Evolutionary conservation across 768 basidiomycete genomes (phyloP).

Genomic region (Daedaleopsis nitida): DNA sequence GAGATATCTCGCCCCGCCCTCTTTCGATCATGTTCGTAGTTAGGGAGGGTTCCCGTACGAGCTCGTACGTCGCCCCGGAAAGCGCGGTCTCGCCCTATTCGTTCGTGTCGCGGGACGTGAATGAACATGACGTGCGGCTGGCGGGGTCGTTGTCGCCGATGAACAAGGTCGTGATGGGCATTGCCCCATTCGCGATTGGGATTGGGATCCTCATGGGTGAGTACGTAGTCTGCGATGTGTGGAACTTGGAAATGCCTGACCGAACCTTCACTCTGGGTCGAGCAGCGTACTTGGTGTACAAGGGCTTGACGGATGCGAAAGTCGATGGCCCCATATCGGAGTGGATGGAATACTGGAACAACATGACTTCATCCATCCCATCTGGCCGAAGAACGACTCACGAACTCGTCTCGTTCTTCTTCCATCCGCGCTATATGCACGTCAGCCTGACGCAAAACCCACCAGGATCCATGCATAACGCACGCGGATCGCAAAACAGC

Average conservation of each 20-base stretch:
- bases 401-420: slow-evolving; percentile 23
- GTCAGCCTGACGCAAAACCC: slow-evolving; percentile 34
- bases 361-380: slow-evolving; percentile 35
- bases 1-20: slow-evolving; percentile 1
- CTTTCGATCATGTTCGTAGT: slow-evolving; percentile 37
- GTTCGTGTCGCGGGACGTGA: slow-evolving; percentile 49
- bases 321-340: slow-evolving; percentile 38
- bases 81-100: slow-evolving; percentile 43
- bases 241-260: neutral
- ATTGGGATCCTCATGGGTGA: slow-evolving; percentile 2
- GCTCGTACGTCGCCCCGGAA: slow-evolving; percentile 45
- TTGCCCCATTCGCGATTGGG: slow-evolving; percentile 4
- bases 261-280: neutral
- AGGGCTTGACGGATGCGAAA: slow-evolving; percentile 37
- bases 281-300: neutral
- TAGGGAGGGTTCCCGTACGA: slow-evolving; percentile 35
- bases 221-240: slow-evolving; percentile 15
- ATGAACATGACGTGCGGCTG: slow-evolving; percentile 39
- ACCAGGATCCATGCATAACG: slow-evolving; percentile 1
- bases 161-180: slow-evolving; percentile 14
- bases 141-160: slow-evolving; percentile 19
- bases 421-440: slow-evolving; percentile 45
- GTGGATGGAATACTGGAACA: slow-evolving; percentile 52
- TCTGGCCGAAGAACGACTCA: neutral
- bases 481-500: slow-evolving; percentile 4